phyloP scores from a whole-genome alignment of 768 basidiomycete species.

The Stropharia rugosoannulata region DNA sequence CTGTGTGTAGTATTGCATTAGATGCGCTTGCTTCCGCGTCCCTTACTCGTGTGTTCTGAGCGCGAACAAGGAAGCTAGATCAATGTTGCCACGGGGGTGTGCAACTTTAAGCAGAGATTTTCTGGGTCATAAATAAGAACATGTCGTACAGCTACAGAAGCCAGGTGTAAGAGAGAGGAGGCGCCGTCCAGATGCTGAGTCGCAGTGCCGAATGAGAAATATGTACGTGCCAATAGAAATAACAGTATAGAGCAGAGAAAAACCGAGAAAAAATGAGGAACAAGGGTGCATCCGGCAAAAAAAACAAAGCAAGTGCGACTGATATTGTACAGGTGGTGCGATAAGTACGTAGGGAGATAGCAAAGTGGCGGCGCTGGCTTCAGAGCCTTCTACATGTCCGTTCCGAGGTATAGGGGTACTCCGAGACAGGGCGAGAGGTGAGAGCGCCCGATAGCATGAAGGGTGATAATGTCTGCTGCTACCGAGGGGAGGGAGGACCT shows the following conservation, averaged over 20 bases:
- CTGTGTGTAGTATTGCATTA: neutral
- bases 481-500: constrained; percentile 5
- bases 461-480: neutral
- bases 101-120: too few relatives aligned
- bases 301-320: constrained; percentile 10
- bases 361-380: constrained; percentile 12
- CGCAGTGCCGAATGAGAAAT: constrained; percentile 11
- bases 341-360: constrained; percentile 13
- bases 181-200: constrained; percentile 13
- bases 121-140: constrained; percentile 18
- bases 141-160: constrained; percentile 17
- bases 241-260: constrained; percentile 13
- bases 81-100: too few relatives aligned
- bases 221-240: constrained; percentile 2
- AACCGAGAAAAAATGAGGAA: constrained; percentile 6
- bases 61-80: too few relatives aligned
- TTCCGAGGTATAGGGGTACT: constrained; percentile 17
- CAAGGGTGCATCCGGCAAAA: constrained; percentile 14
- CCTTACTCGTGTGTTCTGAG: too few relatives aligned
- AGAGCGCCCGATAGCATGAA: neutral
- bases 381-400: constrained; percentile 14
- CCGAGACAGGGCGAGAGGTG: neutral
- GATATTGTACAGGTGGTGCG: constrained; percentile 20
- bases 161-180: constrained; percentile 9
- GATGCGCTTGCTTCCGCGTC: too few relatives aligned